A percentile compares a stretch with the other conserved stretches of the same genome.
These are phyloP conservation scores for Cystofilobasidium macerans DNA, from an alignment of 768 basidiomycete species.

Conservation along the genomic window DNA sequence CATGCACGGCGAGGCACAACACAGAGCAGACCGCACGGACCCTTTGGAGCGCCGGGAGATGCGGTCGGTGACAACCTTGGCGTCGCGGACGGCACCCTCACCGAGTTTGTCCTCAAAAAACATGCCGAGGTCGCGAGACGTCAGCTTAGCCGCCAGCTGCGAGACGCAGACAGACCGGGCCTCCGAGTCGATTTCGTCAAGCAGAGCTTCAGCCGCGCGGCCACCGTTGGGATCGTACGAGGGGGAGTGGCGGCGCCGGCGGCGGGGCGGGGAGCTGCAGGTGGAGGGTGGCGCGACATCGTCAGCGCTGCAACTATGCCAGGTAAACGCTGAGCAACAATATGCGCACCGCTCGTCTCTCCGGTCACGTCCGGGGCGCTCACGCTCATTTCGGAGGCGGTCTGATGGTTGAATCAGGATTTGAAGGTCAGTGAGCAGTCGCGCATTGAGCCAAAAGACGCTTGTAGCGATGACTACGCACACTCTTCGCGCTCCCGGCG, in stretches of 20 bases:
- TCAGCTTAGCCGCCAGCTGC: constrained; percentile 91
- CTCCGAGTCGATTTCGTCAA: constrained; percentile 92
- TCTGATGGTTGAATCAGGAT: neutral
- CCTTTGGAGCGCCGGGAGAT: constrained; percentile 95
- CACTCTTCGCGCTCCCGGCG: constrained; percentile 31
- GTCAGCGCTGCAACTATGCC: neutral
- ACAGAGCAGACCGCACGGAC: constrained; percentile 43
- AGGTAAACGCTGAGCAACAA: neutral
- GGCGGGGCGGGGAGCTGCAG: constrained; percentile 18
- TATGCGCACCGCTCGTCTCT: constrained; percentile 11
- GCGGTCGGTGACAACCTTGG: constrained; percentile 89
- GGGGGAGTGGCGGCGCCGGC: constrained; percentile 32
- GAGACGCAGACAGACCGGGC: constrained; percentile 97
- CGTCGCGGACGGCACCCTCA: constrained; percentile 85
- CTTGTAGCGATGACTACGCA: neutral
- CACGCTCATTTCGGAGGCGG: constrained; percentile 36
- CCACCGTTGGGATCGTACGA: constrained; percentile 41
- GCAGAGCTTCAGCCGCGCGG: constrained; percentile 45
- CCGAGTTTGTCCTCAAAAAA: constrained; percentile 98
- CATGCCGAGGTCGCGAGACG: constrained; percentile 91
- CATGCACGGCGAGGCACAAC: neutral
- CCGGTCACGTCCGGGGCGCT: constrained; percentile 15
- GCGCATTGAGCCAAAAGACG: neutral
- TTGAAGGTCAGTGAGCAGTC: neutral
- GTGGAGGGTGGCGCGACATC: neutral